Evolutionary conservation across 1,139 yeast genomes (phyloP).

Genomic region (Yamadazyma diospyri): DNA sequence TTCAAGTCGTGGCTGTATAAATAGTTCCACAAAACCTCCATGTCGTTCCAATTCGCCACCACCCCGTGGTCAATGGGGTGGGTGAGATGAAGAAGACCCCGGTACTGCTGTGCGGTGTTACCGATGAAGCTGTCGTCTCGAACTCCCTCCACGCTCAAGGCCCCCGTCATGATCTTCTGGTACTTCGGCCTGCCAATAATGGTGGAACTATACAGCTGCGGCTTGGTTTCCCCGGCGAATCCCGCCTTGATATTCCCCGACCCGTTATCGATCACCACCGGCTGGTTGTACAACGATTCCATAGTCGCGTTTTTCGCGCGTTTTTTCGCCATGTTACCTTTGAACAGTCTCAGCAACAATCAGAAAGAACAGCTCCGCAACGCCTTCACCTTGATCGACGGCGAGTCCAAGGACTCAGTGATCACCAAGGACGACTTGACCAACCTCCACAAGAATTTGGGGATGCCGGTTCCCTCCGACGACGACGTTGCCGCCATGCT

Average conservation of each 20-base stretch:
- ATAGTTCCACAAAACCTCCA: conserved; percentile 73
- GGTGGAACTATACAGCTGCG: conserved; percentile 50
- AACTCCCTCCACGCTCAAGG: conserved; percentile 19
- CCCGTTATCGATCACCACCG: conserved; percentile 92
- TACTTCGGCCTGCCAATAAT: conserved; percentile 83
- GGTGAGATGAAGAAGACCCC: conserved; percentile 67
- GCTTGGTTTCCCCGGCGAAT: conserved; percentile 87
- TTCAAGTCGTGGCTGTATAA: conserved; percentile 59
- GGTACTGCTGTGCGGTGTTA: conserved; percentile 61
- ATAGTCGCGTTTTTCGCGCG: conserved; percentile 1
- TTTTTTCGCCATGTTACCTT: conserved; percentile 6
- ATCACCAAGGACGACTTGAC: conserved; percentile 60
- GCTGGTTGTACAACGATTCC: conserved; percentile 59
- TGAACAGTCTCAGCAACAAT: conserved; percentile 37
- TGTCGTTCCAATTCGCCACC: conserved; percentile 82
- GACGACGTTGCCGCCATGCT: conserved; percentile 22
- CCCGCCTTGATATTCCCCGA: conserved; percentile 87
- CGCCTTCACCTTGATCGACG: conserved; percentile 68
- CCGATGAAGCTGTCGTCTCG: conserved; percentile 59
- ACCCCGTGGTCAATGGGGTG: conserved; percentile 83
- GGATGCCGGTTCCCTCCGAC: conserved; percentile 40
- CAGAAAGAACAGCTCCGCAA: conserved; percentile 44
- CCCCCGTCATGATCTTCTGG: conserved; percentile 80
- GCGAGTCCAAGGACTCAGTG: conserved; percentile 69
- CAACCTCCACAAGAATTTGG: conserved; percentile 49